Conservation (phyloP, 2,329 filamentous ascomycete genomes). For the Penicillium sp. region DNA sequence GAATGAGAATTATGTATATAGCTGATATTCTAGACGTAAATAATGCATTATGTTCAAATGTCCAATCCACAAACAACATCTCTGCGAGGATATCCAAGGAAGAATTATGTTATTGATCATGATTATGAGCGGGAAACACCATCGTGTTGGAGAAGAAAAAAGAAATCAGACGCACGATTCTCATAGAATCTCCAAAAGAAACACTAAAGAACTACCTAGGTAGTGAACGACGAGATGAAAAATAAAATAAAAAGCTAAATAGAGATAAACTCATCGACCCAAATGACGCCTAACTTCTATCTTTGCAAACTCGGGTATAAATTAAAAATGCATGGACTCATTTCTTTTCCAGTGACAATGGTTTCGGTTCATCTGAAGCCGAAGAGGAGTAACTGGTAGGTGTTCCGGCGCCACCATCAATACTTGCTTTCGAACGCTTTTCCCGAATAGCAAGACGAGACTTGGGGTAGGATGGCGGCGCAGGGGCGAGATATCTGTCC, state of each 20-base stretch:
- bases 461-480: constrained; percentile 40
- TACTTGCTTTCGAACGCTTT: constrained; percentile 29
- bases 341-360: constrained; percentile 22
- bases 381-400: constrained; percentile 30
- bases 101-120: background rate
- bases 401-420: constrained; percentile 27
- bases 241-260: background rate
- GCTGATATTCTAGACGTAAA: background rate
- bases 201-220: background rate
- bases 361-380: constrained; percentile 27
- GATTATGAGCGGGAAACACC: background rate
- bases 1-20: constrained; percentile 7
- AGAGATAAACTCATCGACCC: constrained; percentile 1
- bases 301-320: constrained; percentile 23
- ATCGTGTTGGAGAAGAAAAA: background rate
- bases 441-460: constrained; percentile 34
- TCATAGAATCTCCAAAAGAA: background rate
- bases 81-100: background rate
- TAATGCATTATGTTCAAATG: constrained; percentile 1
- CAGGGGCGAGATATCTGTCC: constrained; percentile 62
- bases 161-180: background rate
- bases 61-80: too few relatives aligned
- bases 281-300: constrained; percentile 21
- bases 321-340: constrained; percentile 18
- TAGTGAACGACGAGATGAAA: background rate